A percentile compares a stretch with the other conserved stretches of the same genome.
Evolutionary conservation across 2,329 filamentous ascomycete species (phyloP).

Genomic region (Aspergillus felis): DNA sequence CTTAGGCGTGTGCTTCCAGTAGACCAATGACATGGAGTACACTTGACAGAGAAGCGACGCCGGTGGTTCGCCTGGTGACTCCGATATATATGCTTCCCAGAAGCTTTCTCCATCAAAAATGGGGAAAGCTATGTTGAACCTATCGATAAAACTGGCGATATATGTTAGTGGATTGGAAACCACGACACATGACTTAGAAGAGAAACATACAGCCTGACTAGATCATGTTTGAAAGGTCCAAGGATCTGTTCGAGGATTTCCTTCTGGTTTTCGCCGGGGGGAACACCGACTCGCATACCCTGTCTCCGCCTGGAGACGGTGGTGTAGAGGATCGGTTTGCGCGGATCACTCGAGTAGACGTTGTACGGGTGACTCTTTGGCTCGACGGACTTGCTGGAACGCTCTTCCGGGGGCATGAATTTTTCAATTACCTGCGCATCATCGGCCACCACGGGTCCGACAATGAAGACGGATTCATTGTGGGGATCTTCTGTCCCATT

Average conservation of each 20-base stretch:
- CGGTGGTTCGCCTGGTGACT: conserved; percentile 48
- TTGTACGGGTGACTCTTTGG: conserved; percentile 47
- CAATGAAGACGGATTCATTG: conserved; percentile 50
- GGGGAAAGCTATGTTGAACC: conserved; percentile 59
- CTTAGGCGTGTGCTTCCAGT: conserved; percentile 51
- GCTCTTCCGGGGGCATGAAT: conserved; percentile 47
- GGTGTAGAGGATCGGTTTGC: conserved; percentile 45
- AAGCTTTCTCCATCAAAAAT: conserved; percentile 56
- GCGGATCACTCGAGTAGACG: conserved; percentile 47
- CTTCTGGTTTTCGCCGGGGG: conserved; percentile 47
- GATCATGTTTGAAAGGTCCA: conserved; percentile 50
- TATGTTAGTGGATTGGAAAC: conserved; percentile 2
- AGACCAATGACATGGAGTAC: conserved; percentile 56
- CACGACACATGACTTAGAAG: background rate
- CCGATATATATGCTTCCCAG: conserved; percentile 45
- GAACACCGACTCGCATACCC: conserved; percentile 42
- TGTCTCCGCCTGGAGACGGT: conserved; percentile 50
- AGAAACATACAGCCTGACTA: conserved; percentile 49
- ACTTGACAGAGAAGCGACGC: conserved; percentile 55
- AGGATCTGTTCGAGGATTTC: conserved; percentile 58
- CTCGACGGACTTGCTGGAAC: conserved; percentile 36
- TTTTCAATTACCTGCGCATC: conserved; percentile 60
- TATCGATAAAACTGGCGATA: conserved; percentile 48
- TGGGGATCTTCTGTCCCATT: conserved; percentile 34
- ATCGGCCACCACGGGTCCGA: conserved; percentile 57